Evolutionary conservation across 441 rosid species (phyloP), one percentile per base, ranked within the genome.

Genomic region (Adansonia madagascariensis): DNA sequence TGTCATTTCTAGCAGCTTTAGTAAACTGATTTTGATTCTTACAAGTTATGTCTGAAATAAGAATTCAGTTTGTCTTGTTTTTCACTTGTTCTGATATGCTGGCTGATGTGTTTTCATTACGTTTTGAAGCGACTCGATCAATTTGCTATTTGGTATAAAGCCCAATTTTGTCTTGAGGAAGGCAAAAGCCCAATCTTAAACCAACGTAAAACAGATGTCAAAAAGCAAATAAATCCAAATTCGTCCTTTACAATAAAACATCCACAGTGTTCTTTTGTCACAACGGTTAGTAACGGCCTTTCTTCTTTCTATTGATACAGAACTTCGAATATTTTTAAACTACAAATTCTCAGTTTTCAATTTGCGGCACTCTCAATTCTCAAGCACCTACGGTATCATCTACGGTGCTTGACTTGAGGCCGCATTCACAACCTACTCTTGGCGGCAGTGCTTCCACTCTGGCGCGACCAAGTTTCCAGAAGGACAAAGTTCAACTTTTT

Each of bases 11-110:
- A 43, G 15, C 55, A 24, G 82, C 78, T 35, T 35, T 35, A 73
- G 57, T 31, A 7, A 8, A 61, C 78, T 43, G 39, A 80, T 35
- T 24, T 78, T 62, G 44, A 64, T 80, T 77, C 75, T 44, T 63
- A 18, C 12, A 31, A 68, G 70, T 49, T 9, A 75, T 39, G 39
- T 61, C 63, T 56, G 55, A 76, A 82, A 71, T 68, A 71, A 74
- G 35, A 66, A 72, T 55, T 67, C 2, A 53, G 1, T 41, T 43
- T 14, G 24, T 65, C 12, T 41, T 69, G 67, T 64, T 55, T 64
- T 60, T 65, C 10, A 70, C 44, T 39, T 31, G 49, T 49, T 70
- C 75, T 35, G 68, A 12, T 39, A 31, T 77, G 27, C 22, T 6
- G 41, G 41, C 41, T 35, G 41, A 35, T 35, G 7, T 27, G n/a